These are phyloP conservation scores for Corchorus capsularis DNA, from an alignment of 345 rosid genomes.

Conservation along the genomic window DNA sequence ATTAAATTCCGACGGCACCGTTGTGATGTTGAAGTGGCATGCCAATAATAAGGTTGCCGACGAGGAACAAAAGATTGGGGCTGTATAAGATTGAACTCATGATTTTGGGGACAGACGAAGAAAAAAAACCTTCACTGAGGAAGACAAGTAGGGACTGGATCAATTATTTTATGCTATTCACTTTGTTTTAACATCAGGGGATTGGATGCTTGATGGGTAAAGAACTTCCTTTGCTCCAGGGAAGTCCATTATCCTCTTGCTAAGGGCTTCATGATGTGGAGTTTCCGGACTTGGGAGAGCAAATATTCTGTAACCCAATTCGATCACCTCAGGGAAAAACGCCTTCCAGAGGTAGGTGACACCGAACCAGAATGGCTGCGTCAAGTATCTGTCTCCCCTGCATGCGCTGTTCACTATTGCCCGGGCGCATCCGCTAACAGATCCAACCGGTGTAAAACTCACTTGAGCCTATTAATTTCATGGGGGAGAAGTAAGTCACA, in stretches of 20 bases:
- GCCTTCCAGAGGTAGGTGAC: constrained; percentile 44
- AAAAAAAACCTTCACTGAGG: too few species aligned
- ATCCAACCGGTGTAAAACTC: constrained; percentile 33
- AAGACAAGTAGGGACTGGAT: not conserved
- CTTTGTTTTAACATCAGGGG: constrained; percentile 34
- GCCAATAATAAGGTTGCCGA: too few species aligned
- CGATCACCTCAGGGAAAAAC: constrained; percentile 53
- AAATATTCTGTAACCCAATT: constrained; percentile 34
- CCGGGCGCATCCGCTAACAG: constrained; percentile 37
- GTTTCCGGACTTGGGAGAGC: constrained; percentile 17
- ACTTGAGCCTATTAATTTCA: constrained; percentile 35
- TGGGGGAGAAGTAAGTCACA: not conserved
- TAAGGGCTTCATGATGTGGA: constrained; percentile 14
- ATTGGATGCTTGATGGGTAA: constrained; percentile 37
- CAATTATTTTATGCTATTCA: not conserved
- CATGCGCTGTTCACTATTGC: constrained; percentile 56
- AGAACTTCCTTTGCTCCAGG: not conserved
- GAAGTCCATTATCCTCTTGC: too few species aligned
- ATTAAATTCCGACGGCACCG: too few species aligned
- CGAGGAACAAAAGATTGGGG: too few species aligned
- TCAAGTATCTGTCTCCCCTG: constrained; percentile 50
- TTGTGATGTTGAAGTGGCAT: too few species aligned
- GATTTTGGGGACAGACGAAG: too few species aligned
- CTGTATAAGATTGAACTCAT: too few species aligned
- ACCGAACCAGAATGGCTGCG: constrained; percentile 51